These are phyloP conservation scores for Euphorbia peplus DNA, from an alignment of 345 rosid species.

Conservation along the genomic window DNA sequence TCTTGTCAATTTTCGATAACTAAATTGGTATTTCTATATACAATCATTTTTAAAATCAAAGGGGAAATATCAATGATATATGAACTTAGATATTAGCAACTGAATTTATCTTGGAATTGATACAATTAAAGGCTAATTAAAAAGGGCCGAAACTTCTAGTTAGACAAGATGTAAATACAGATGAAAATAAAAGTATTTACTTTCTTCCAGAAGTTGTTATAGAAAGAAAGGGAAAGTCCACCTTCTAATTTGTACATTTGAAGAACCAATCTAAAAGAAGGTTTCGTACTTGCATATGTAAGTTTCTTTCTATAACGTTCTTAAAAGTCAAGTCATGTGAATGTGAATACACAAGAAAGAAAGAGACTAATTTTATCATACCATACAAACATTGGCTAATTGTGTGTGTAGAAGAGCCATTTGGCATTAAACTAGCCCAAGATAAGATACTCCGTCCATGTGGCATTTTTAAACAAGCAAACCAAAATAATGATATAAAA, in stretches of 20 bases:
- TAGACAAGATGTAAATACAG: too few species aligned
- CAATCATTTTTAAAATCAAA: too few species aligned
- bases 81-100: too few species aligned
- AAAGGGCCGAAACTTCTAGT: too few species aligned
- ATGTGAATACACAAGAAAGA: not conserved
- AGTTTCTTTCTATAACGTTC: constrained; percentile 5
- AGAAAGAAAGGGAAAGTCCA: not conserved
- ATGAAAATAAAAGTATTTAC: not conserved
- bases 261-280: not conserved
- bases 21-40: too few species aligned
- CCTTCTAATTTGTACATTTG: not conserved
- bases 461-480: not conserved
- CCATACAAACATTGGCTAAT: too few species aligned
- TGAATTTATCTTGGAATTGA: too few species aligned
- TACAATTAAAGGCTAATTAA: too few species aligned
- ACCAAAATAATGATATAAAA: too few species aligned
- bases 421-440: not conserved
- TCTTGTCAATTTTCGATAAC: too few species aligned
- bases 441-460: not conserved
- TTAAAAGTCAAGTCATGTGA: not conserved
- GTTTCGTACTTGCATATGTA: not conserved
- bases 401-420: not conserved
- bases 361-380: not conserved
- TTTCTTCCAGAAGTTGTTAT: not conserved
- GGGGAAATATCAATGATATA: too few species aligned